Conservation (phyloP, 805 yeast genomes). For the Spathaspora passalidarum region DNA sequence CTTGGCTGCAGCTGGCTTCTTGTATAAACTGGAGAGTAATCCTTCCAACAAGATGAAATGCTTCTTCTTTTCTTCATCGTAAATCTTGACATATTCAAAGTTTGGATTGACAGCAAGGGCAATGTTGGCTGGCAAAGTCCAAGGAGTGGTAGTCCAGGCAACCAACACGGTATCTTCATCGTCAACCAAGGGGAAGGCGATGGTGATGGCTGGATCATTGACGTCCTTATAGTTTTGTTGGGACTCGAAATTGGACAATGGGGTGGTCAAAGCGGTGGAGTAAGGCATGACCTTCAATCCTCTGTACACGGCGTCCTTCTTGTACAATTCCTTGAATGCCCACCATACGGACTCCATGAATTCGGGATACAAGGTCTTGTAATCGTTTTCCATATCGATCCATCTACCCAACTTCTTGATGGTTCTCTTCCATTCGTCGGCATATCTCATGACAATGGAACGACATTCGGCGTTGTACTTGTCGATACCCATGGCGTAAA, state of each 20-base stretch:
- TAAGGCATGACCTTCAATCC: constrained; percentile 99
- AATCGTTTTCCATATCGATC: constrained; percentile 98
- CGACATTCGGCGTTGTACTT: constrained; percentile 94
- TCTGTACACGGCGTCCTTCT: constrained; percentile 86
- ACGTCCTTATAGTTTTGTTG: constrained; percentile 98
- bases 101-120: constrained; percentile 90
- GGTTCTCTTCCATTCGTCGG: constrained; percentile 90
- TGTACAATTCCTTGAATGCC: constrained; percentile 88
- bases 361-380: constrained; percentile 91
- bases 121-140: constrained; percentile 96
- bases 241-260: constrained; percentile 96
- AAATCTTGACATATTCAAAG: constrained; percentile 88
- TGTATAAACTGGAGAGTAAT: constrained; percentile 80
- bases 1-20: constrained; percentile 90
- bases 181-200: constrained; percentile 78
- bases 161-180: constrained; percentile 83
- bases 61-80: constrained; percentile 80
- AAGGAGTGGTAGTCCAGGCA: constrained; percentile 99
- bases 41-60: constrained; percentile 83
- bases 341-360: constrained; percentile 99
- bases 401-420: constrained; percentile 96
- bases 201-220: constrained; percentile 91
- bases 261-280: constrained; percentile 95
- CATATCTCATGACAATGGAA: constrained; percentile 95
- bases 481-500: constrained; percentile 88